phyloP scores from a whole-genome alignment of 2,329 filamentous ascomycete genomes.

The Gaeumannomyces tritici region DNA sequence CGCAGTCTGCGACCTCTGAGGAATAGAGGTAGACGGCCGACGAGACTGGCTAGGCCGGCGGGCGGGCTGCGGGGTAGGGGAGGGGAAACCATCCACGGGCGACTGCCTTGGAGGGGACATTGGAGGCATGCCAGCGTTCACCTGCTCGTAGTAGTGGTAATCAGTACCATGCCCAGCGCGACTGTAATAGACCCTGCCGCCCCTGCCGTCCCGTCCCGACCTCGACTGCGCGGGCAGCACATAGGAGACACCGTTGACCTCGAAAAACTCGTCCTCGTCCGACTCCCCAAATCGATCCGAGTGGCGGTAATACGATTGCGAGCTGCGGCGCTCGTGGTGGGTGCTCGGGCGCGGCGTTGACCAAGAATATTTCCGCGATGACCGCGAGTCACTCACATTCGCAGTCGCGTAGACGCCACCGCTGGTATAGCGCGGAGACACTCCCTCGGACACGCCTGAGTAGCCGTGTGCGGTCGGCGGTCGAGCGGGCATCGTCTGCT shows the following conservation, averaged over 20 bases:
- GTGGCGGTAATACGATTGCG: slow-evolving; percentile 49
- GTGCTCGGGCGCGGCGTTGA: slow-evolving; percentile 32
- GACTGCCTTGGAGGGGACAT: slow-evolving; percentile 20
- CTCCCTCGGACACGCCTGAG: not conserved
- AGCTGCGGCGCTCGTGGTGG: slow-evolving; percentile 43
- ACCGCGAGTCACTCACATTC: slow-evolving; percentile 51
- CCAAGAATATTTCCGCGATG: slow-evolving; percentile 37
- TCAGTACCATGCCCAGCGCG: slow-evolving; percentile 43
- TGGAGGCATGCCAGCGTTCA: slow-evolving; percentile 15
- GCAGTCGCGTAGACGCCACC: slow-evolving; percentile 53
- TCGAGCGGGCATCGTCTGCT: slow-evolving; percentile 27
- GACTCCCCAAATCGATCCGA: slow-evolving; percentile 51
- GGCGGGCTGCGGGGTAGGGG: slow-evolving; percentile 32
- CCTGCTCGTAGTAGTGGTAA: slow-evolving; percentile 37
- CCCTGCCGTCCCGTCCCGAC: slow-evolving; percentile 24
- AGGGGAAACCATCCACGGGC: slow-evolving; percentile 23
- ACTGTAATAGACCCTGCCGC: not conserved
- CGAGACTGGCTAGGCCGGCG: slow-evolving; percentile 30
- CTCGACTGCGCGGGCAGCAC: slow-evolving; percentile 42
- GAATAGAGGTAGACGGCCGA: slow-evolving; percentile 37
- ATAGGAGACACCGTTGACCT: slow-evolving; percentile 42
- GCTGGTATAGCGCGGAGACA: slow-evolving; percentile 54
- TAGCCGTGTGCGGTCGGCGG: slow-evolving; percentile 26
- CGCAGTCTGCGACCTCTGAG: slow-evolving; percentile 42
- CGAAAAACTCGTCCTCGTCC: slow-evolving; percentile 53